Conservation (phyloP, 495 filamentous ascomycete genomes). For the Chlorociboria aeruginascens region DNA sequence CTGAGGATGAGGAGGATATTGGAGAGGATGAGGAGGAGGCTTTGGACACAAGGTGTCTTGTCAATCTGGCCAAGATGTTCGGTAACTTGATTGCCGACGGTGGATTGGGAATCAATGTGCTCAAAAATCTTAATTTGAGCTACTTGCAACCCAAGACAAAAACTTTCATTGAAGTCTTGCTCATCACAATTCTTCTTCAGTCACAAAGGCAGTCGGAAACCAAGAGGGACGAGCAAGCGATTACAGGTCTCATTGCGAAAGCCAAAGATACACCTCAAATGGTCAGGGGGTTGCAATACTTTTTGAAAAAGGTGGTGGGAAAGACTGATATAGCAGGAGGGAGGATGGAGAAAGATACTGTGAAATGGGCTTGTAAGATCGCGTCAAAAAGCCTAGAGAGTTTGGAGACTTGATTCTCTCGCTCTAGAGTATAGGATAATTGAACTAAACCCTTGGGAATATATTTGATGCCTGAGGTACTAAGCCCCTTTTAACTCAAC, state of each 20-base stretch:
- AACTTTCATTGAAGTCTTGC: slow-evolving; percentile 65
- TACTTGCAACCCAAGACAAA: slow-evolving; percentile 66
- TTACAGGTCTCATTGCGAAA: slow-evolving; percentile 55
- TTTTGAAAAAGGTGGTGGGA: slow-evolving; percentile 63
- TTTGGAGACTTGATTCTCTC: slow-evolving; percentile 13
- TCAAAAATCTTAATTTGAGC: slow-evolving; percentile 68
- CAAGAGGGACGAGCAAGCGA: slow-evolving; percentile 34
- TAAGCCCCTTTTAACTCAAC: neutral
- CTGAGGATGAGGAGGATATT: slow-evolving; percentile 36
- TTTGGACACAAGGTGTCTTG: slow-evolving; percentile 51
- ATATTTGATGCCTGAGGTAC: neutral
- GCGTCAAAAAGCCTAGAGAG: slow-evolving; percentile 46
- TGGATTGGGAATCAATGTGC: slow-evolving; percentile 45
- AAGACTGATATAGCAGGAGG: slow-evolving; percentile 58
- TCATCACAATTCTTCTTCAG: slow-evolving; percentile 62
- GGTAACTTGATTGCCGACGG: slow-evolving; percentile 60
- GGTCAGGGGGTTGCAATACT: slow-evolving; percentile 60
- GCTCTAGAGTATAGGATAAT: neutral
- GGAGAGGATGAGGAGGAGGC: slow-evolving; percentile 39
- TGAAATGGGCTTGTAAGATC: slow-evolving; percentile 61
- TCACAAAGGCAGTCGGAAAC: slow-evolving; percentile 24
- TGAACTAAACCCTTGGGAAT: neutral
- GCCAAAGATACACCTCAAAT: slow-evolving; percentile 49
- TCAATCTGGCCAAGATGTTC: slow-evolving; percentile 83
- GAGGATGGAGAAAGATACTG: slow-evolving; percentile 44